phyloP scores from a whole-genome alignment of 768 basidiomycete species.

The Boletales sp. region DNA sequence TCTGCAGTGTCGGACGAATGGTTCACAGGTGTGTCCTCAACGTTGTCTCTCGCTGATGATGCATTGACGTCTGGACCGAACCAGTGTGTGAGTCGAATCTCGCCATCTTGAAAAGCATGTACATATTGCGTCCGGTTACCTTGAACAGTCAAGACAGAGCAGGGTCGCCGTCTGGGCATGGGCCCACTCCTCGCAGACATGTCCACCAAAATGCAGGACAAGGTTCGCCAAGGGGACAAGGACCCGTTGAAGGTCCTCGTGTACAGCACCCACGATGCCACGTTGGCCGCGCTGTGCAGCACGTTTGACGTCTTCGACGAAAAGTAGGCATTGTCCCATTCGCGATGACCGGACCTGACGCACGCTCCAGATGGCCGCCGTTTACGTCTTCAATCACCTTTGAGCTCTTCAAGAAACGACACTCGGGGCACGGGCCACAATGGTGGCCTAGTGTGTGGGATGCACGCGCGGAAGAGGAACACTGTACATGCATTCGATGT shows the following conservation, averaged over 20 bases:
- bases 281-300: conserved; percentile 56
- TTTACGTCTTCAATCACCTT: conserved; percentile 74
- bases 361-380: conserved; percentile 57
- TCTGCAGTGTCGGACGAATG: conserved; percentile 73
- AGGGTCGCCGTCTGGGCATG: conserved; percentile 74
- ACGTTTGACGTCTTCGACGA: conserved; percentile 75
- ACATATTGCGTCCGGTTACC: conserved; percentile 4
- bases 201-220: conserved; percentile 57
- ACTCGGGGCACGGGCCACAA: neutral
- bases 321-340: conserved; percentile 39
- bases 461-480: conserved; percentile 30
- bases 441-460: conserved; percentile 38
- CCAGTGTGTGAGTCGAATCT: conserved; percentile 22
- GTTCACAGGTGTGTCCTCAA: conserved; percentile 52
- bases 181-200: conserved; percentile 69
- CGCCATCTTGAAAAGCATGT: neutral
- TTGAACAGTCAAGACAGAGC: conserved; percentile 61
- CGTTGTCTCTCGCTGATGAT: neutral
- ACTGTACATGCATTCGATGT: conserved; percentile 35
- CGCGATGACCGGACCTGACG: neutral
- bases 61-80: conserved; percentile 6
- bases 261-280: conserved; percentile 71
- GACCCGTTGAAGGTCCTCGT: conserved; percentile 64
- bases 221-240: conserved; percentile 40
- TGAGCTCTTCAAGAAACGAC: conserved; percentile 56